phyloP scores from a whole-genome alignment of 441 rosid genomes.

The Breynia disticha region DNA sequence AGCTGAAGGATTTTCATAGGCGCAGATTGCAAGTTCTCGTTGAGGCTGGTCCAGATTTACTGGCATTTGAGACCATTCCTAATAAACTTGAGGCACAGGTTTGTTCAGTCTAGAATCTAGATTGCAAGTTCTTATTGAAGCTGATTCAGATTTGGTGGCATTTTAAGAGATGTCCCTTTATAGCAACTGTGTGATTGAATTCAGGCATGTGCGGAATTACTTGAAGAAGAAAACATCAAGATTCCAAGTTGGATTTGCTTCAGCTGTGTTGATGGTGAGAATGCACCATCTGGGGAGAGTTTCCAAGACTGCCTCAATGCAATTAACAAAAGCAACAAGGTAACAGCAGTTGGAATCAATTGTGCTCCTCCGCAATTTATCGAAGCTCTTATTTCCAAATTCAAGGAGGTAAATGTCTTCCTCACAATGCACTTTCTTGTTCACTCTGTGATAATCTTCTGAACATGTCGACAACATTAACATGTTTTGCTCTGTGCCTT shows the following conservation, averaged over 20 bases:
- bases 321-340: constrained; percentile 47
- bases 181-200: constrained; percentile 5
- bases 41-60: constrained; percentile 76
- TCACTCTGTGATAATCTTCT: background rate
- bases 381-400: constrained; percentile 44
- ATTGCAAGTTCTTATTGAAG: too few relatives aligned
- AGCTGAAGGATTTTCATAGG: constrained; percentile 79
- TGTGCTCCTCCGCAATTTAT: constrained; percentile 83
- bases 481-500: background rate
- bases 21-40: constrained; percentile 73
- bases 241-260: constrained; percentile 92
- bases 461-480: background rate
- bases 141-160: too few relatives aligned
- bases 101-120: constrained; percentile 13
- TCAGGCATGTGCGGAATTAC: constrained; percentile 75
- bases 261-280: constrained; percentile 71
- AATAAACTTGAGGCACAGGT: constrained; percentile 91
- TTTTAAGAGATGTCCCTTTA: background rate
- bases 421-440: background rate
- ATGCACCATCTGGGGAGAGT: constrained; percentile 74
- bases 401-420: constrained; percentile 36
- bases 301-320: constrained; percentile 55
- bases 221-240: constrained; percentile 66
- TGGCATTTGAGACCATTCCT: constrained; percentile 90
- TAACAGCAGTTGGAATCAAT: constrained; percentile 68